phyloP scores from a whole-genome alignment of 2,329 filamentous ascomycete species.

The Pestalotiopsis sp. region DNA sequence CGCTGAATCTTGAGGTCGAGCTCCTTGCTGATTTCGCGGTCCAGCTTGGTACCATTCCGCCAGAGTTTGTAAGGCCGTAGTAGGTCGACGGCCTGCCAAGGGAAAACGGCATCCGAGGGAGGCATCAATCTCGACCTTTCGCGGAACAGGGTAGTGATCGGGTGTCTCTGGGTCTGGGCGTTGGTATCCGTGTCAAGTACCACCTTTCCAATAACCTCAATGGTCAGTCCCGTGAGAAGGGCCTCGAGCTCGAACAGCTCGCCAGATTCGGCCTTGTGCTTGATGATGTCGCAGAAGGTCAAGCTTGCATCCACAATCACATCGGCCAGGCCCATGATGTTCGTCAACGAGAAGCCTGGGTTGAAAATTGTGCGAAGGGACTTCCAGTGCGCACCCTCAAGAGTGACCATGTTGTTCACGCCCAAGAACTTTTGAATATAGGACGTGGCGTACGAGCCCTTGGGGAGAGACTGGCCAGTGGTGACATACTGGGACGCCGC shows the following conservation, averaged over 20 bases:
- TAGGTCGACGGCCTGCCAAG: background rate
- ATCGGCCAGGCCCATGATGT: conserved; percentile 6
- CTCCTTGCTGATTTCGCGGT: background rate
- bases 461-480: background rate
- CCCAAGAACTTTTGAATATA: conserved; percentile 4
- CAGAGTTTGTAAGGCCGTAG: conserved; percentile 2
- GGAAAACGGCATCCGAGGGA: conserved; percentile 1
- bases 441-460: background rate
- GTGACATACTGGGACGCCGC: background rate
- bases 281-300: conserved; percentile 5
- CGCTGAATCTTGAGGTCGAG: conserved; percentile 4
- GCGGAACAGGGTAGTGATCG: background rate
- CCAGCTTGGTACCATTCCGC: background rate
- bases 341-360: background rate
- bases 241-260: conserved; percentile 8
- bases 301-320: conserved; percentile 1
- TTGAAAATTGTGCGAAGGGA: conserved; percentile 1
- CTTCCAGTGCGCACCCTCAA: background rate
- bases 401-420: background rate
- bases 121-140: background rate
- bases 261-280: background rate
- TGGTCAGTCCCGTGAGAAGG: conserved; percentile 2
- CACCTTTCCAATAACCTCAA: conserved; percentile 5
- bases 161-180: background rate
- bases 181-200: conserved; percentile 2